These are phyloP conservation scores for Avena sativa DNA, from an alignment of 176 grass and related monocot species.

Conservation along the genomic window DNA sequence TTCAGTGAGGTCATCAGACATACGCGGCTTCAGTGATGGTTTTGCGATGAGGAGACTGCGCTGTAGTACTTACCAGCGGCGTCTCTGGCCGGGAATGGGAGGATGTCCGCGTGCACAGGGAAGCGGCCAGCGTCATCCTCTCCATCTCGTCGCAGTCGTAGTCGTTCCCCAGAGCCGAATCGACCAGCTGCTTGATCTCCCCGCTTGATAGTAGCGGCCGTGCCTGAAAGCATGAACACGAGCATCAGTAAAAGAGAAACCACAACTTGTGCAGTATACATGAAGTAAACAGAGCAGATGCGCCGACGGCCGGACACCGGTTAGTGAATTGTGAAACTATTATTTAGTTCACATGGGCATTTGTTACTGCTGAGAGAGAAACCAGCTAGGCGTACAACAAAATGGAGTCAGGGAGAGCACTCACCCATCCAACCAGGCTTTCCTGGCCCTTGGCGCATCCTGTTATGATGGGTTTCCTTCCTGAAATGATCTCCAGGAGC, in stretches of 20 bases:
- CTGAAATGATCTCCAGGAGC: constrained; percentile 90
- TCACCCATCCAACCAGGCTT: constrained; percentile 96
- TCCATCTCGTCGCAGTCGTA: constrained; percentile 78
- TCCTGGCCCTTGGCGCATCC: constrained; percentile 71
- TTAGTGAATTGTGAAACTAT: too few relatives aligned
- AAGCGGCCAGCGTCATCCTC: constrained; percentile 69
- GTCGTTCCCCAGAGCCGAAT: constrained; percentile 64
- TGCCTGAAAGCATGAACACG: constrained; percentile 58
- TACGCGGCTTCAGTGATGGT: background rate
- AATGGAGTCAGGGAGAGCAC: constrained; percentile 21
- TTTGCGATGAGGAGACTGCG: background rate
- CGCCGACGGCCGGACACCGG: background rate
- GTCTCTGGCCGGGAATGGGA: constrained; percentile 71
- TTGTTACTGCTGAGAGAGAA: constrained; percentile 18
- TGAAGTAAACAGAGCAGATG: constrained; percentile 5
- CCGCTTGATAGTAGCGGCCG: constrained; percentile 72
- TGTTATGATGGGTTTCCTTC: constrained; percentile 82
- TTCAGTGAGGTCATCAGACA: too few relatives aligned
- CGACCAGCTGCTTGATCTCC: constrained; percentile 71
- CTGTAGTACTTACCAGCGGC: constrained; percentile 59
- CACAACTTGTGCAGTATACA: background rate
- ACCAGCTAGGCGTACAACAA: background rate
- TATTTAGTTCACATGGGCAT: background rate
- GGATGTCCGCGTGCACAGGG: constrained; percentile 68
- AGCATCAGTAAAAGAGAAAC: background rate